Base-by-base conservation (phyloP, 495 filamentous ascomycete genomes). In the Xylaria grammica region DNA sequence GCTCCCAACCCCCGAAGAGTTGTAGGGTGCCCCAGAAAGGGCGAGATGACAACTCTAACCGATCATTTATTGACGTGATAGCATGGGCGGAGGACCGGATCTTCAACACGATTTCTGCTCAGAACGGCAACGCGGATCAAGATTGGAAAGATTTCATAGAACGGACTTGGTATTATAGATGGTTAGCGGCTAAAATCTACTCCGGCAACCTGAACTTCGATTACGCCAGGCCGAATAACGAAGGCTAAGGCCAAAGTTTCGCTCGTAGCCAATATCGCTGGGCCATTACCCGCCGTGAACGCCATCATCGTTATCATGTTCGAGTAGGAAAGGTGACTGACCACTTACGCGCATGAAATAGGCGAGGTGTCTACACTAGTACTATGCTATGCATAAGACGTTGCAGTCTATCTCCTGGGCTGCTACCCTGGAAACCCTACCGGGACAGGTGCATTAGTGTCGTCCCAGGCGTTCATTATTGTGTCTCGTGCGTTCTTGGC, bases 401-500 rank as follows among this genome's bases (percentile, higher is more conserved):
- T 42, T 42, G 40, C 40, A 42, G 40, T 42, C n/a, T n/a, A 3
- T 42, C 15, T 15, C 40, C 7, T 3, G 8, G 40, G 17, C 40
- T 3, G 17, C 40, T 3, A 8, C 26, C 38, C 15, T 20, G n/a
- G 26, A 17, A 58, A 51, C 53, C 42, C 51, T 58, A 57, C 58
- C 42, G 24, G 44, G 53, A 50, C 44, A 51, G 62, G 44, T 65
- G 62, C 62, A 65, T 65, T 65, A 65, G 62, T 52, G 11, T 65
- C 36, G 56, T 65, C 56, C 63, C 55, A 66, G 63, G 59, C 60
- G 66, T 58, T 67, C 61, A 30, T 56, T 58, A 52, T 40, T 58
- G 53, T 67, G 61, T 63, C 66, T 68, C 67, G 60, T 63, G 50
- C 58, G 54, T 50, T 58, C 62, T 55, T 60, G 62, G 48, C 62